phyloP scores from a whole-genome alignment of 2,329 filamentous ascomycete genomes.

The Whalleya microplaca region DNA sequence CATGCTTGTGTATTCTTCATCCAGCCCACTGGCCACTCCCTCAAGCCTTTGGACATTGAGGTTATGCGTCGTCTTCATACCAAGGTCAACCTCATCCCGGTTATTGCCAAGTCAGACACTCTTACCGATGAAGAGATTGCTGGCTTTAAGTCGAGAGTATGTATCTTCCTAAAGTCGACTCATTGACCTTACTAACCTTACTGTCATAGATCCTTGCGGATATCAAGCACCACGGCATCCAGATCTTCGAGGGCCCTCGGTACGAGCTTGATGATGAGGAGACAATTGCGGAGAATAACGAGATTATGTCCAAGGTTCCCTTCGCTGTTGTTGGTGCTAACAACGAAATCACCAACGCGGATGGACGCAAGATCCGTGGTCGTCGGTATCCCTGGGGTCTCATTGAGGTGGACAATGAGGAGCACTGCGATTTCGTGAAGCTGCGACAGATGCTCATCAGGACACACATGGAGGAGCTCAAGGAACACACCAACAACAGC shows the following conservation, averaged over 20 bases:
- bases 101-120: conserved; percentile 98
- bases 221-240: conserved; percentile 95
- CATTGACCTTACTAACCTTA: conserved; percentile 11
- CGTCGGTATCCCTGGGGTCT: conserved; percentile 98
- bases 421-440: conserved; percentile 99
- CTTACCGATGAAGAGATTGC: conserved; percentile 95
- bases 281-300: conserved; percentile 99
- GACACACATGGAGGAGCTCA: conserved; percentile 99
- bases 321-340: conserved; percentile 98
- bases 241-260: conserved; percentile 97
- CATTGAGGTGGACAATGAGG: conserved; percentile 99
- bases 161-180: conserved; percentile 42
- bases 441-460: conserved; percentile 99
- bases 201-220: conserved; percentile 82
- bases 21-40: conserved; percentile 95
- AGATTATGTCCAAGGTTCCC: conserved; percentile 99
- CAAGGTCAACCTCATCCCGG: conserved; percentile 99
- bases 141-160: conserved; percentile 93
- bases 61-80: conserved; percentile 99
- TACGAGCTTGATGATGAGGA: conserved; percentile 99
- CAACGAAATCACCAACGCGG: conserved; percentile 85
- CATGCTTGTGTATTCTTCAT: conserved; percentile 99
- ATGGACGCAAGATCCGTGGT: conserved; percentile 94
- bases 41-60: conserved; percentile 98
- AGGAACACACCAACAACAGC: conserved; percentile 99